A percentile compares a stretch with the other conserved stretches of the same genome.
Evolutionary conservation across 2,329 filamentous ascomycete genomes (phyloP).

Genomic region (Colletotrichum endophyticum): DNA sequence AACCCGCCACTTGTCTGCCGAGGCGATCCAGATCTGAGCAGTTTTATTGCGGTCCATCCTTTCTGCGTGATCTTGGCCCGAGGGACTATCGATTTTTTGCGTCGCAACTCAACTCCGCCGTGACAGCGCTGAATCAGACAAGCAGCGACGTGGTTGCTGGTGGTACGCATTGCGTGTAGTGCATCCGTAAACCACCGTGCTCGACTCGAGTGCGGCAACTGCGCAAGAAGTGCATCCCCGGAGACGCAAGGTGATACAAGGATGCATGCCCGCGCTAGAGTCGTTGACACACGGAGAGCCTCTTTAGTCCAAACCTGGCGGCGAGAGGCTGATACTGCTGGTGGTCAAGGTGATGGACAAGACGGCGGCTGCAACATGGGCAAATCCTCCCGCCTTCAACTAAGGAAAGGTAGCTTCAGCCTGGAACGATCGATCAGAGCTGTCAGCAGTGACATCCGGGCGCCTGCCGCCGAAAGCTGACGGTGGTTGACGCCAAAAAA

Average conservation of each 20-base stretch:
- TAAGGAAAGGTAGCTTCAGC: background rate
- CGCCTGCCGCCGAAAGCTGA: background rate
- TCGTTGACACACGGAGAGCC: background rate
- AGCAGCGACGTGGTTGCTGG: background rate
- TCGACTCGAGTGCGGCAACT: background rate
- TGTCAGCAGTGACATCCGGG: background rate
- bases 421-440: background rate
- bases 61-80: background rate
- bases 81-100: slow-evolving; percentile 2
- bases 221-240: background rate
- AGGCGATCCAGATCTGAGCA: background rate
- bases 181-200: background rate
- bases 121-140: background rate
- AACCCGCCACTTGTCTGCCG: background rate
- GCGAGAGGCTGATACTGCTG: slow-evolving; percentile 3
- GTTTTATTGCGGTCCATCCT: background rate
- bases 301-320: background rate
- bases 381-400: background rate
- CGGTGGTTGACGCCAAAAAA: background rate
- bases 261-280: background rate
- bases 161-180: background rate
- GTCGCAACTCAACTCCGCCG: background rate
- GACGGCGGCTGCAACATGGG: background rate
- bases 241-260: slow-evolving; percentile 6
- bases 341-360: background rate